Evolutionary conservation across 2,329 filamentous ascomycete genomes (phyloP), one percentile per base, ranked within the genome.

Genomic region (Trichoderma afroharzianum): DNA sequence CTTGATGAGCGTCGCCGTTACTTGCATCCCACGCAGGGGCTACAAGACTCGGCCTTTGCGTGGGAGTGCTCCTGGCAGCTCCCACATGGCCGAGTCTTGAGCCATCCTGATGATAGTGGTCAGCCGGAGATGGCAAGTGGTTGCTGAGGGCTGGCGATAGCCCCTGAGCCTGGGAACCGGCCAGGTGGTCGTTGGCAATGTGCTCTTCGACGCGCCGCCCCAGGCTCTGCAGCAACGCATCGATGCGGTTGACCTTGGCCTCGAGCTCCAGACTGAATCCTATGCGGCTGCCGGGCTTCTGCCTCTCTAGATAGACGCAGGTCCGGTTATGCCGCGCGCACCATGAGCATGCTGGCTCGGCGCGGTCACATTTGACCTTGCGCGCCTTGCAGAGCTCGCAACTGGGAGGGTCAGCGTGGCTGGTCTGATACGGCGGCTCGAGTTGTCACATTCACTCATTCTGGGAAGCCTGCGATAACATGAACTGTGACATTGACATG

Each of bases 291-390:
- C 91, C 91, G 8, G 91, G 90, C 78, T 92, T 92, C 81, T 92
- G 92, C 55, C 91, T 85, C 76, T 92, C 90, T 73, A 88, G 89
- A 78, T 93, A 93, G 78, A 91, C 88, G 78, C 91, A 93, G 55
- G 85, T 76, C 74, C 91, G 88, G 71, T 87, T 86, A 79, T 93
- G 92, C 64, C 90, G 88, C 63, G 88, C 81, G 78, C 91, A 93
- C 91, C 91, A 93, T 26, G 90, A 90, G 80, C 91, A 93, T n/a
- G 86, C 86, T 2, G 87, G 87, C 75, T 88, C 86, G 39, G 83
- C 82, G 70, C 87, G 85, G 76, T 89, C 86, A 76, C 82, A 84
- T 74, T 84, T 84, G 30, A 84, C 82, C 75, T 84, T 84, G 59
- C 82, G 80, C 30, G 82, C 81, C 76, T 84, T 84, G 79, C 82